These are phyloP conservation scores for Lentinus tigrinus DNA, from an alignment of 768 basidiomycete genomes.

Conservation along the genomic window DNA sequence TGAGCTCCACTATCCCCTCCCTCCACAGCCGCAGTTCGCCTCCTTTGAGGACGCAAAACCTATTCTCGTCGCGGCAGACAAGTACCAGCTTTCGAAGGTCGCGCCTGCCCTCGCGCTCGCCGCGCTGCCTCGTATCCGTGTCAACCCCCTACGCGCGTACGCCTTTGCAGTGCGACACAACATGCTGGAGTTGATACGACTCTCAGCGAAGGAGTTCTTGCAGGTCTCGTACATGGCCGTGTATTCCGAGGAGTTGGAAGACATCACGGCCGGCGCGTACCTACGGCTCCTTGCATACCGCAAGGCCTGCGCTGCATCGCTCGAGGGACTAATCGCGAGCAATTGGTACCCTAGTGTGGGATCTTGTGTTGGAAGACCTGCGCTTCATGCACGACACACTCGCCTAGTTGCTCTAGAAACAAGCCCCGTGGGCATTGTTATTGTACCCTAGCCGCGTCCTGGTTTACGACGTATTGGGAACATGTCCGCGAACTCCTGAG, in stretches of 20 bases:
- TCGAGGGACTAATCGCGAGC: background rate
- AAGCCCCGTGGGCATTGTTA: too few species aligned
- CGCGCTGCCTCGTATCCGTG: background rate
- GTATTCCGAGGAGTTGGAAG: background rate
- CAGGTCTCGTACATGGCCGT: conserved; percentile 3
- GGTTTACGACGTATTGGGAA: too few species aligned
- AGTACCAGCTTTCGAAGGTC: conserved; percentile 16
- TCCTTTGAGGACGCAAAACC: conserved; percentile 6
- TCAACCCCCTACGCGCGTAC: conserved; percentile 55
- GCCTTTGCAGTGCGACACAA: conserved; percentile 66
- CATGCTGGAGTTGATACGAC: conserved; percentile 55
- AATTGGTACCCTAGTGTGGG: background rate
- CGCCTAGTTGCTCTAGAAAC: background rate
- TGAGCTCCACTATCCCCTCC: conserved; percentile 11
- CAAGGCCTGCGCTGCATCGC: conserved; percentile 28
- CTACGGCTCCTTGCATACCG: conserved; percentile 8
- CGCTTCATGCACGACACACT: background rate
- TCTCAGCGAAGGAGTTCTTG: conserved; percentile 59
- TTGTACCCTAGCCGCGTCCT: too few species aligned
- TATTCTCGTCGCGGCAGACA: conserved; percentile 18
- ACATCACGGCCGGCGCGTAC: conserved; percentile 6
- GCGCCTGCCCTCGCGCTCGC: background rate
- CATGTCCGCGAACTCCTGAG: too few species aligned
- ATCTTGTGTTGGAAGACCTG: background rate
- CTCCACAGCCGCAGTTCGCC: background rate